Evolutionary conservation across 768 basidiomycete species (phyloP).

Genomic region (Leccinum subtestaceum): DNA sequence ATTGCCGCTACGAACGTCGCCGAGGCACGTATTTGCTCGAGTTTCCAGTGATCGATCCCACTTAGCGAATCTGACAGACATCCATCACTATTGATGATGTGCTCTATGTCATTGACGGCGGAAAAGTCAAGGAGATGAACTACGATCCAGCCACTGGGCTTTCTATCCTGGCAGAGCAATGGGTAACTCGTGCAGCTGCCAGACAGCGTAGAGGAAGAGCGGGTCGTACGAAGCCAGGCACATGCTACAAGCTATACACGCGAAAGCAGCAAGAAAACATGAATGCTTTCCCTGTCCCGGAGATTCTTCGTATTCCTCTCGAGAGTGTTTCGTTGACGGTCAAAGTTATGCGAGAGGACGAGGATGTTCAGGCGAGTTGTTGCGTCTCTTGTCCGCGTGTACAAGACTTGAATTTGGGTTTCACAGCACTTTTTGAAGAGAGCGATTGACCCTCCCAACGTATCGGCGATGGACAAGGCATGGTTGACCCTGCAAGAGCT

Average conservation of each 20-base stretch:
- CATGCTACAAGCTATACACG: conserved; percentile 89
- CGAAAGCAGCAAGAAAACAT: conserved; percentile 66
- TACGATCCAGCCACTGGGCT: conserved; percentile 68
- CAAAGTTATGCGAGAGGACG: conserved; percentile 73
- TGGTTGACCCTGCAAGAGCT: conserved; percentile 71
- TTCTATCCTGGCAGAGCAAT: conserved; percentile 74
- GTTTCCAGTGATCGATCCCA: neutral
- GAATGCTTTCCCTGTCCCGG: conserved; percentile 74
- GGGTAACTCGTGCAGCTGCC: conserved; percentile 76
- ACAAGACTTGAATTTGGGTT: neutral
- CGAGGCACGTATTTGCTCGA: conserved; percentile 49
- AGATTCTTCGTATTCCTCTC: conserved; percentile 84
- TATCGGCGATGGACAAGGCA: conserved; percentile 73
- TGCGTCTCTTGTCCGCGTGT: conserved; percentile 6
- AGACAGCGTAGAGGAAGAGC: conserved; percentile 87
- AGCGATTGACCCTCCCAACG: conserved; percentile 82
- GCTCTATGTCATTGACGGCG: conserved; percentile 79
- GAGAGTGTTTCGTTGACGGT: conserved; percentile 80
- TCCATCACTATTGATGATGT: conserved; percentile 91
- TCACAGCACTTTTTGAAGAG: conserved; percentile 58
- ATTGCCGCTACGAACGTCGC: conserved; percentile 91
- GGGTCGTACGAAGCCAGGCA: conserved; percentile 77
- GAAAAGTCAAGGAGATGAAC: conserved; percentile 82
- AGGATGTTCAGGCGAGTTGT: conserved; percentile 68
- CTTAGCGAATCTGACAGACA: conserved; percentile 46